phyloP scores from a whole-genome alignment of 306 rosid genomes.

The Citrullus colocynthis region DNA sequence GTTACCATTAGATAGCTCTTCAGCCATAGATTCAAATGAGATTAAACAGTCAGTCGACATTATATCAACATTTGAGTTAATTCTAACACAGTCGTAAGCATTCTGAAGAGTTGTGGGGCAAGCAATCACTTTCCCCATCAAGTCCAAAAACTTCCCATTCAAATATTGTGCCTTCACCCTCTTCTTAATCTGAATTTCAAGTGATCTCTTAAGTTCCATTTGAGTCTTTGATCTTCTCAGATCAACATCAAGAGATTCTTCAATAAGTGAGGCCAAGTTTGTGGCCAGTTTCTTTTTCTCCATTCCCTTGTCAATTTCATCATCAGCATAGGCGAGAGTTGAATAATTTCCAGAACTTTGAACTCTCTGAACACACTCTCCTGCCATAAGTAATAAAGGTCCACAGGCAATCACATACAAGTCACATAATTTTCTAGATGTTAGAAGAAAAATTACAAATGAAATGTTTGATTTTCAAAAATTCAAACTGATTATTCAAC shows the following conservation, averaged over 20 bases:
- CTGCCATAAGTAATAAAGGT: conserved; percentile 1
- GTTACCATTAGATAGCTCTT: conserved; percentile 32
- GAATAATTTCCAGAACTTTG: conserved; percentile 14
- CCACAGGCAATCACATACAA: not conserved
- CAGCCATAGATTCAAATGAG: conserved; percentile 35
- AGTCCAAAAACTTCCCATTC: conserved; percentile 49
- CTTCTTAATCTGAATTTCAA: conserved; percentile 53
- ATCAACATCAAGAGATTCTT: conserved; percentile 24
- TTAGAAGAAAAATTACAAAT: not conserved
- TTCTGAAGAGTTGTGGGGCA: conserved; percentile 53
- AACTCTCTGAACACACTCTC: conserved; percentile 12
- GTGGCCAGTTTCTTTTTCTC: conserved; percentile 33
- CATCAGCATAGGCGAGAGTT: conserved; percentile 5
- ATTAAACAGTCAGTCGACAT: not conserved
- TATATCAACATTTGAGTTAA: conserved; percentile 43
- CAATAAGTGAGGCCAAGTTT: conserved; percentile 51
- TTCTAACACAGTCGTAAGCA: conserved; percentile 53
- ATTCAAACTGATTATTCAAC: not conserved
- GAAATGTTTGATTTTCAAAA: not conserved
- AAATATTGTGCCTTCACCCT: conserved; percentile 53
- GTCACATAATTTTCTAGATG: not conserved
- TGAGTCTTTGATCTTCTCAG: conserved; percentile 29
- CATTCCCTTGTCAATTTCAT: conserved; percentile 7
- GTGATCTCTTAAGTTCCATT: conserved; percentile 55
- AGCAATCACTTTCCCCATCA: conserved; percentile 56